phyloP scores from a whole-genome alignment of 139 green algal species.

The Auxenochlorella protothecoides region DNA sequence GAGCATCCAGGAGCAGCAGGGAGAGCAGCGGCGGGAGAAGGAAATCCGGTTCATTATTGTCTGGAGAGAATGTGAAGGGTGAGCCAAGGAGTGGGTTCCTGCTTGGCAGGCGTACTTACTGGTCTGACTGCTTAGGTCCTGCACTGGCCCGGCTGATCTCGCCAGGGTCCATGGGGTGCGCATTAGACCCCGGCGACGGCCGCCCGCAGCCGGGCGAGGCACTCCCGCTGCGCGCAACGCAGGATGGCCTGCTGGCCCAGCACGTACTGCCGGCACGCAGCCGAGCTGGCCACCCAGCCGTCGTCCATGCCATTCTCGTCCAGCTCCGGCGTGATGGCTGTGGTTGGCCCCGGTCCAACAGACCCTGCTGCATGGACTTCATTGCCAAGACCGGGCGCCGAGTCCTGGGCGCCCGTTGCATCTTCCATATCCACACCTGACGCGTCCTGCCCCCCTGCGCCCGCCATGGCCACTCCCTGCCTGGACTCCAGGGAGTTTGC shows the following conservation, averaged over 20 bases:
- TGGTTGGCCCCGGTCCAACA: no score
- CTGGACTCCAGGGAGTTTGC: neutral
- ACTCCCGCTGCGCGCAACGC: slow-evolving; percentile 8
- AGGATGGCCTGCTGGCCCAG: slow-evolving; percentile 14
- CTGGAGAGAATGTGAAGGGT: no score
- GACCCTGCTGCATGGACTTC: neutral
- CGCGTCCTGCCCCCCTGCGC: neutral
- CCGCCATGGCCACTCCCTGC: neutral
- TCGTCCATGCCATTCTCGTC: slow-evolving; percentile 24
- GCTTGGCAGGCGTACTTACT: no score
- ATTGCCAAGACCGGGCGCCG: neutral
- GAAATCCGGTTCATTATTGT: no score
- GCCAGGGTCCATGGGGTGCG: no score
- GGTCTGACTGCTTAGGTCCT: no score
- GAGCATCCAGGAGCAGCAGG: no score
- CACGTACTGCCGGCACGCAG: slow-evolving; percentile 19
- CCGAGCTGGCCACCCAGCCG: slow-evolving; percentile 4
- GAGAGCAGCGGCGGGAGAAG: no score
- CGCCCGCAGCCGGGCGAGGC: neutral
- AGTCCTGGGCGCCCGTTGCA: neutral
- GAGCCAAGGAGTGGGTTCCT: no score
- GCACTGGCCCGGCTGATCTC: no score
- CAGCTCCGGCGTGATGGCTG: no score
- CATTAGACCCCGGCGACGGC: neutral
- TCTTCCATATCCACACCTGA: neutral